A percentile compares a stretch with the other conserved stretches of the same genome.
Conservation (phyloP, 192 early-diverging fungal genomes). For the Obelidium mucronatum region DNA sequence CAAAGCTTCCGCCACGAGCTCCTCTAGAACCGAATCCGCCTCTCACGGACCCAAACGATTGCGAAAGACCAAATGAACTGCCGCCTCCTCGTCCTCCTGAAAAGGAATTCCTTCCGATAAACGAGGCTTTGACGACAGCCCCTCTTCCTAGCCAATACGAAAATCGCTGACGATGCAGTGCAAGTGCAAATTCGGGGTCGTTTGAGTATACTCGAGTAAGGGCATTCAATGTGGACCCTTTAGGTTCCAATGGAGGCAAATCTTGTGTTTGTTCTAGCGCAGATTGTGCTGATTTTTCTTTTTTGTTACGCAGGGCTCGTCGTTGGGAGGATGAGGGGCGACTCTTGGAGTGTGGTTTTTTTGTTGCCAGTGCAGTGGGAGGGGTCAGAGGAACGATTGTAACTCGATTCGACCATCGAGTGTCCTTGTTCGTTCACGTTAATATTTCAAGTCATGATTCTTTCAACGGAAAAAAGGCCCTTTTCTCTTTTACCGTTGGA, state of each 20-base stretch:
- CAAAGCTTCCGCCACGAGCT: not conserved
- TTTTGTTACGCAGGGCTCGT: not conserved
- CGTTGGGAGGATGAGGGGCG: not conserved
- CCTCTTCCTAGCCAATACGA: slow-evolving; percentile 18
- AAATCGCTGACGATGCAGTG: slow-evolving; percentile 24
- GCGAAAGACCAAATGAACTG: too few species aligned
- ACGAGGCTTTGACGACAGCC: not conserved
- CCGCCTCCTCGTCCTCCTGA: too few species aligned
- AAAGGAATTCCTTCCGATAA: not conserved
- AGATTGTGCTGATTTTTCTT: not conserved
- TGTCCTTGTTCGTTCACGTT: not conserved
- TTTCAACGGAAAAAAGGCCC: too few species aligned
- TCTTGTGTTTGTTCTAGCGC: not conserved
- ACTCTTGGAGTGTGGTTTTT: slow-evolving; percentile 2
- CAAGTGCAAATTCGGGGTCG: slow-evolving; percentile 2
- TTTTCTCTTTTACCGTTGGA: not conserved
- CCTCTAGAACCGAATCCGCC: not conserved
- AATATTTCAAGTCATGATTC: too few species aligned
- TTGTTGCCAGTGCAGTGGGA: too few species aligned
- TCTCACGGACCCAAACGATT: too few species aligned
- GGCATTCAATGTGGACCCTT: not conserved
- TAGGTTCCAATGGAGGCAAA: not conserved
- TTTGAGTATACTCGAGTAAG: not conserved
- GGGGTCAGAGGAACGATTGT: not conserved
- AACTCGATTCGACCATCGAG: not conserved